Conservation (phyloP, 1,139 yeast species). For the Saccharomyces hybrid region DNA sequence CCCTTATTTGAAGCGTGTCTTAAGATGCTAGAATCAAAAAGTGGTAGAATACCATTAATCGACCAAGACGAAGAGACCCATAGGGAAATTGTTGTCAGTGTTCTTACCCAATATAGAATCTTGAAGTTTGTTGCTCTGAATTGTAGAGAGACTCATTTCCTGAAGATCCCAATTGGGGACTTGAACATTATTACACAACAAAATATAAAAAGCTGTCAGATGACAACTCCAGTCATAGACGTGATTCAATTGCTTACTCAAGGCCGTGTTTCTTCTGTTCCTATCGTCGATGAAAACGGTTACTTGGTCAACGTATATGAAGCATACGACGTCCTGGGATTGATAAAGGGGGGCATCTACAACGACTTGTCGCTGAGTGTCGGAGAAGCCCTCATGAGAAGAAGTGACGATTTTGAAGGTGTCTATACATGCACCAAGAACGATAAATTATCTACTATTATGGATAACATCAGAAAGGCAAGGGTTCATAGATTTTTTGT, state of each 20-base stretch:
- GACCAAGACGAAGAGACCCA: conserved; percentile 91
- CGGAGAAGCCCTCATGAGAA: conserved; percentile 90
- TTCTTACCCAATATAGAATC: conserved; percentile 92
- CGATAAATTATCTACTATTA: conserved; percentile 81
- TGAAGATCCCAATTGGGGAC: conserved; percentile 66
- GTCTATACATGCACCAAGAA: conserved; percentile 90
- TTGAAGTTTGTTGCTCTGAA: conserved; percentile 91
- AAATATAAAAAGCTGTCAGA: conserved; percentile 67
- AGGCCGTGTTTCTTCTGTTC: conserved; percentile 81
- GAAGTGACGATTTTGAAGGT: conserved; percentile 96
- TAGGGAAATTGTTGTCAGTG: conserved; percentile 90
- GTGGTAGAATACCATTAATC: conserved; percentile 88
- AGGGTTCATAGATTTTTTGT: conserved; percentile 88
- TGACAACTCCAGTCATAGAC: conserved; percentile 91
- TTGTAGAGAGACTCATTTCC: conserved; percentile 87
- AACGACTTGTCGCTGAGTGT: conserved; percentile 86
- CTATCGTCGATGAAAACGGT: conserved; percentile 75
- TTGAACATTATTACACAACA: conserved; percentile 55
- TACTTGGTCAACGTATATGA: conserved; percentile 85
- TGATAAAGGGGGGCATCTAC: conserved; percentile 91
- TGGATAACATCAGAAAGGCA: conserved; percentile 89
- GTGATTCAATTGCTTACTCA: conserved; percentile 78
- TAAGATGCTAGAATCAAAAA: conserved; percentile 80
- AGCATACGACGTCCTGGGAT: conserved; percentile 87
- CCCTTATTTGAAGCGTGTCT: conserved; percentile 90